Evolutionary conservation across 768 basidiomycete species (phyloP).

Genomic region (Podaxis sp.): DNA sequence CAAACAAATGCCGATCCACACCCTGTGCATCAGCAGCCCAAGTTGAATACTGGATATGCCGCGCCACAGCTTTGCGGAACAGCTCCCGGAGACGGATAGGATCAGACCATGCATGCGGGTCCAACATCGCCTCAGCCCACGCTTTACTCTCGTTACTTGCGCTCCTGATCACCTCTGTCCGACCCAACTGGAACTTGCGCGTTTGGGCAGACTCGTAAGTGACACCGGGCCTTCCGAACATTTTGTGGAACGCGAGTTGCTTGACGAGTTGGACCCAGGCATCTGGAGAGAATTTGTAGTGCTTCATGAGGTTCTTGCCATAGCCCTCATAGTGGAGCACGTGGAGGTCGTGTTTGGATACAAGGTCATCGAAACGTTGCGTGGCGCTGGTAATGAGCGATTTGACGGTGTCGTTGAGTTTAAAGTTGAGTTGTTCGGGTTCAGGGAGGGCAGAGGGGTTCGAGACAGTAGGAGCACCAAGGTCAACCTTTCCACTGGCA

Average conservation of each 20-base stretch:
- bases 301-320: slow-evolving; percentile 85
- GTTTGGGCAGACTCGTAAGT: slow-evolving; percentile 96
- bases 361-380: slow-evolving; percentile 51
- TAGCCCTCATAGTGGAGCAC: slow-evolving; percentile 85
- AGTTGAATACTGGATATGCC: slow-evolving; percentile 82
- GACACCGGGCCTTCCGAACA: slow-evolving; percentile 68
- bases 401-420: slow-evolving; percentile 50
- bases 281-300: slow-evolving; percentile 80
- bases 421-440: slow-evolving; percentile 31
- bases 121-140: slow-evolving; percentile 70
- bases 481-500: slow-evolving; percentile 66
- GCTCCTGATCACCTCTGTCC: slow-evolving; percentile 93
- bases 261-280: slow-evolving; percentile 95
- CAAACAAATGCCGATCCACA: slow-evolving; percentile 90
- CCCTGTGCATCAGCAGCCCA: slow-evolving; percentile 88
- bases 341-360: slow-evolving; percentile 35
- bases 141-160: slow-evolving; percentile 65
- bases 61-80: slow-evolving; percentile 70
- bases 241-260: slow-evolving; percentile 92
- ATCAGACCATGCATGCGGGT: slow-evolving; percentile 23
- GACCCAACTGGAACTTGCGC: slow-evolving; percentile 81
- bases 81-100: slow-evolving; percentile 50
- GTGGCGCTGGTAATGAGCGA: slow-evolving; percentile 55
- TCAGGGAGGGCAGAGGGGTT: slow-evolving; percentile 39
- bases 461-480: slow-evolving; percentile 47